These are phyloP conservation scores for Candida nemodendra DNA, from an alignment of 805 yeast genomes.

Conservation along the genomic window DNA sequence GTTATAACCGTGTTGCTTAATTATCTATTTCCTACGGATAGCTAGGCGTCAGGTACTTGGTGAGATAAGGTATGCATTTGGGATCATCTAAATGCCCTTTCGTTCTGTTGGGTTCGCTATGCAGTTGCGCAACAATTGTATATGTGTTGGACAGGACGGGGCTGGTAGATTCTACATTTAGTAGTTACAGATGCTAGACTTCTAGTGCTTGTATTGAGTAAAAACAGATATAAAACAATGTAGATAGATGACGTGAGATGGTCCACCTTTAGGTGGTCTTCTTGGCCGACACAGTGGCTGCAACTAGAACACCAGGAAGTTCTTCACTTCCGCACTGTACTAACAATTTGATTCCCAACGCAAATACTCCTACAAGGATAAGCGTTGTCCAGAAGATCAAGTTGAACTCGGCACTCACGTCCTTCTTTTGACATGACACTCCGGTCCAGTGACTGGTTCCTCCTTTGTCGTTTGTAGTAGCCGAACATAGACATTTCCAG, in stretches of 20 bases:
- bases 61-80: constrained; percentile 46
- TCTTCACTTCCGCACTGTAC: constrained; percentile 55
- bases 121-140: constrained; percentile 12
- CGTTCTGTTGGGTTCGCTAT: constrained; percentile 35
- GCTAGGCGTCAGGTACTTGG: constrained; percentile 72
- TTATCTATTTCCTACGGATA: constrained; percentile 37
- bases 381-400: constrained; percentile 67
- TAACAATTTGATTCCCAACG: constrained; percentile 52
- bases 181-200: not conserved
- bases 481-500: constrained; percentile 52
- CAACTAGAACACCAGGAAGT: constrained; percentile 66
- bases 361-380: constrained; percentile 44
- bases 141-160: constrained; percentile 40
- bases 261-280: constrained; percentile 22
- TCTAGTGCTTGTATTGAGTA: not conserved
- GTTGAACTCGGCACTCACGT: constrained; percentile 63
- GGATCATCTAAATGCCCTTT: constrained; percentile 72
- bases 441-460: constrained; percentile 58
- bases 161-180: constrained; percentile 67
- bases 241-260: not conserved
- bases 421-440: constrained; percentile 62
- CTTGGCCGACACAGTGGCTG: constrained; percentile 50
- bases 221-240: not conserved
- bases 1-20: constrained; percentile 69
- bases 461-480: constrained; percentile 41